Evolutionary conservation across 2,329 filamentous ascomycete genomes (phyloP), one percentile per base, ranked within the genome.

Genomic region (Claviceps sp.): DNA sequence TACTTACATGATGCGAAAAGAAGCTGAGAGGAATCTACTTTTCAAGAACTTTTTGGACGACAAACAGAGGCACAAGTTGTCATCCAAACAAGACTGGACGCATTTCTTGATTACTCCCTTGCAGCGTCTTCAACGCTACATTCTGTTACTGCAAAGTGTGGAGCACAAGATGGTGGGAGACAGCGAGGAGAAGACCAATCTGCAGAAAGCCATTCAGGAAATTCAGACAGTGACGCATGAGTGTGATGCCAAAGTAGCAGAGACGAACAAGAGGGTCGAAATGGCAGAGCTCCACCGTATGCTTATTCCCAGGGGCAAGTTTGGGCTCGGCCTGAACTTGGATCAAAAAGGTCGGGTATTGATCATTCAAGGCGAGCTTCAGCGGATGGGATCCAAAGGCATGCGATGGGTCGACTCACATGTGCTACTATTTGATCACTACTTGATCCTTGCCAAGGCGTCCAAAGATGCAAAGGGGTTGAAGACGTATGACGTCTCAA

Each of bases 321-420:
- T 95, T 79, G 85, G 91, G 61, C 82, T 84, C 20, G 87, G 95
- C 60, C 77, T 98, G 49, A 94, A 97, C 61, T 76, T 98, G 14
- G 88, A 95, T 59, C 91, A 97, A 63, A 78, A 96, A n/a, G 91
- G 91, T 14, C 82, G 93, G 56, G 85, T 95, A 62, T 77, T 98
- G 52, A 85, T 98, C 55, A 85, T 85, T 66, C 82, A 90, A 60
- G 93, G 93, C 52, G 90, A 97, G 59, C 71, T 98, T 52, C 88
- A 94, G 64, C 78, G 93, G 55, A 85, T 89, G 72, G 89, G 91
- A 51, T 87, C 84, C 44, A 94, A 87, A 64, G 83, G 89, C 52
- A 93, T 97, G 63, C 85, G 84, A 56, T 95, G 91, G 85, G 82
- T 97, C 7, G 93, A 98, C 61, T 94, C 88, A 0, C 89, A 96